Percentiles rank a stretch among this genome's conserved stretches.
Evolutionary conservation across 1,284 basidiomycete genomes (phyloP).

Genomic region (Rhizoctonia solani): DNA sequence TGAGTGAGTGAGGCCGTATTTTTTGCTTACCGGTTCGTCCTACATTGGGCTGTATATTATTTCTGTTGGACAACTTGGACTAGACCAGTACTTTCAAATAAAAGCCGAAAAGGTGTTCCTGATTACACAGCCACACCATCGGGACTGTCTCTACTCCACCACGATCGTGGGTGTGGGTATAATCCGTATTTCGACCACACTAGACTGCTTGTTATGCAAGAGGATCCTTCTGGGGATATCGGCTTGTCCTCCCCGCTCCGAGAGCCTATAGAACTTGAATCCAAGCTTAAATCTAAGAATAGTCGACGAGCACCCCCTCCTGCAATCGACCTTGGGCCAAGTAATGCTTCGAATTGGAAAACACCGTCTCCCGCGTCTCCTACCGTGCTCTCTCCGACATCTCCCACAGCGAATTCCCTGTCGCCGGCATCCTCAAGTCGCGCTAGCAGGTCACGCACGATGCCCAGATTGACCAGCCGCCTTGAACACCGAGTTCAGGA

Average conservation of each 20-base stretch:
- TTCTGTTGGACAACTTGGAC: no score
- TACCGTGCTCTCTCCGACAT: slow-evolving; percentile 24
- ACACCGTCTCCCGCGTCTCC: slow-evolving; percentile 29
- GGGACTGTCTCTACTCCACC: neutral
- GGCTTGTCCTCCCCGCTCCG: slow-evolving; percentile 17
- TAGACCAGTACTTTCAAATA: no score
- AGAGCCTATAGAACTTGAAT: neutral
- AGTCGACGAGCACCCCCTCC: slow-evolving; percentile 18
- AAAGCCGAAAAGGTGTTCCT: neutral
- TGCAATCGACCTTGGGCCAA: neutral
- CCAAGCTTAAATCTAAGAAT: neutral
- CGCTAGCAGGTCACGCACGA: slow-evolving; percentile 12
- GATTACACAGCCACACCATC: neutral
- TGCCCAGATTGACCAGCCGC: slow-evolving; percentile 18
- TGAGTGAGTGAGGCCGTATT: no score
- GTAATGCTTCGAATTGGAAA: slow-evolving; percentile 16
- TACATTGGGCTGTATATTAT: no score
- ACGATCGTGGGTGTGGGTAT: neutral
- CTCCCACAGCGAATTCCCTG: neutral
- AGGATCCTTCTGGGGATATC: slow-evolving; percentile 27
- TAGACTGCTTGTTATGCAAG: neutral
- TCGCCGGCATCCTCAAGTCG: neutral
- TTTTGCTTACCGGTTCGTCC: no score
- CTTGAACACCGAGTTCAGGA: slow-evolving; percentile 9
- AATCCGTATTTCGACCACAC: neutral